Base-by-base conservation (phyloP, 2,329 filamentous ascomycete genomes). In the Ophiocordyceps camponoti-floridani region DNA sequence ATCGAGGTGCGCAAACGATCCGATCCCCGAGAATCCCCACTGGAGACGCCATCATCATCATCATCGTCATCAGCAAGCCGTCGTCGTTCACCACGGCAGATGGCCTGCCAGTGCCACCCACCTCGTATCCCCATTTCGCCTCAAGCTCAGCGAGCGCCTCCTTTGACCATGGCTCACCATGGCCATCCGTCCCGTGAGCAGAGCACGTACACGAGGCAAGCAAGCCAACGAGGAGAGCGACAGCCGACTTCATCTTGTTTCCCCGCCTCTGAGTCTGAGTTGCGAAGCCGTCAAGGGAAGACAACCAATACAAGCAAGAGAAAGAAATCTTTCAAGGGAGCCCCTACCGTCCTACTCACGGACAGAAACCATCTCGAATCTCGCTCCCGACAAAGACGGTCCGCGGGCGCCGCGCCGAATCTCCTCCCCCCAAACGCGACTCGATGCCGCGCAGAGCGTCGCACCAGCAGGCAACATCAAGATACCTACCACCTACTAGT, bases 1-100 rank as follows among this genome's bases (percentile, higher is more conserved):
- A 52, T 75, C 69, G 28, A 85, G 67, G 54, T 85, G 82, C 37
- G 80, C 82, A 59, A 85, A 87, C 33, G 78, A 78, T 44, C 78
- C 77, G 49, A 91, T 83, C 47, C 84, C 84, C 27, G 73, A 72
- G 58, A 85, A 91, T 1, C 55, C 49, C 60, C 62, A 64, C 60
- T 63, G 28, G n/a, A 11, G 27, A 30, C 27, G 18, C 16, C n/a
- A n/a, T 26, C 9, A 31, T 27, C 33, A 26, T 13, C 28, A 30
- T 41, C 40, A 12, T 19, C 16, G 14, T 11, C 27, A 30, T 5
- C 11, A 30, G 11, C 27, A 30, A n/a, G n/a, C n/a, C n/a, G n/a
- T n/a, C n/a, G n/a, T n/a, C n/a, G n/a, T n/a, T n/a, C n/a, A n/a
- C n/a, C n/a, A n/a, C n/a, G n/a, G n/a, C n/a, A n/a, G n/a, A n/a